phyloP scores from a whole-genome alignment of 2,329 filamentous ascomycete species.

The Penicillium occitanis region DNA sequence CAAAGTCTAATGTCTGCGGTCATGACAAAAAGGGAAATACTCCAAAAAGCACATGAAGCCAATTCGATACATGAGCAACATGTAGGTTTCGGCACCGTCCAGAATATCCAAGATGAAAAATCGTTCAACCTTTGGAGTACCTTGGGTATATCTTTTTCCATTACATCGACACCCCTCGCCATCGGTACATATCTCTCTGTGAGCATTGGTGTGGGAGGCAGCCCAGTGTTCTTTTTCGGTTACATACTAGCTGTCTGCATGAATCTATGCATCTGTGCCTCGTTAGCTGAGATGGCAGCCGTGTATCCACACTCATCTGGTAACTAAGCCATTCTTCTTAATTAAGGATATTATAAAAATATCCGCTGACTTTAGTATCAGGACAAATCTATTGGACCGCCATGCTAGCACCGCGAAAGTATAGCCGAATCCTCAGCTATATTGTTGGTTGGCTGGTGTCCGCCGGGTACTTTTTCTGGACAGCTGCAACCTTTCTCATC shows the following conservation, averaged over 20 bases:
- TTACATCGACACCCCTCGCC: conserved; percentile 12
- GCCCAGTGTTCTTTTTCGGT: neutral
- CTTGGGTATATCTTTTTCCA: too few relatives aligned
- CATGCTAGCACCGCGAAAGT: too few relatives aligned
- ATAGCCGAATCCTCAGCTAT: neutral
- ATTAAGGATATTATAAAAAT: too few relatives aligned
- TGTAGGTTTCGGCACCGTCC: too few relatives aligned
- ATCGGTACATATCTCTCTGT: neutral
- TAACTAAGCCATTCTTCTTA: neutral
- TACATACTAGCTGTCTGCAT: neutral
- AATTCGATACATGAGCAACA: too few relatives aligned
- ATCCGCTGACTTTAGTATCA: neutral
- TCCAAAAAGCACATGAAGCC: too few relatives aligned
- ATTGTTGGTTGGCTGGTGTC: neutral
- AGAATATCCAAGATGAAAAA: too few relatives aligned
- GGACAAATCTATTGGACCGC: neutral
- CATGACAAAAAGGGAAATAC: too few relatives aligned
- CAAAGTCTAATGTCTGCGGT: too few relatives aligned
- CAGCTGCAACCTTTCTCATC: neutral
- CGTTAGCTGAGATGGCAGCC: neutral
- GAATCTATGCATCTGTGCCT: neutral
- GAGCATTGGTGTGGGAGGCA: neutral
- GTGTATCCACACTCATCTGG: neutral
- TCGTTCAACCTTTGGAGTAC: too few relatives aligned
- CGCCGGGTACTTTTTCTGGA: neutral